These are phyloP conservation scores for Luffa aegyptiaca DNA, from an alignment of 306 rosid species.

Conservation along the genomic window DNA sequence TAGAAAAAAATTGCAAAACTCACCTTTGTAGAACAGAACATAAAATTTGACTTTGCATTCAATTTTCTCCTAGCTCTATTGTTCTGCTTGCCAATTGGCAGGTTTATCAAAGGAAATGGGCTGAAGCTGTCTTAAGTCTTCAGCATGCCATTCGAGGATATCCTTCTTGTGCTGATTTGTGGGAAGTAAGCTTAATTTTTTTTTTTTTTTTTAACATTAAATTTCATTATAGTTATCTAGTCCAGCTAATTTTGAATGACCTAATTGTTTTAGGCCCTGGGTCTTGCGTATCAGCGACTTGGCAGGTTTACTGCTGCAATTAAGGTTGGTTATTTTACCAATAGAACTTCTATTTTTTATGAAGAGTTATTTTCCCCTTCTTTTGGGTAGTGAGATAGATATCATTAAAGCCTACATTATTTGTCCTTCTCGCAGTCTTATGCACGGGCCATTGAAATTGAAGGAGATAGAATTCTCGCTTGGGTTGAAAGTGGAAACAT, in stretches of 20 bases:
- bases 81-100: conserved; percentile 8
- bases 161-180: conserved; percentile 61
- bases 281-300: conserved; percentile 85
- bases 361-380: background rate
- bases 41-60: background rate
- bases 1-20: too few species aligned
- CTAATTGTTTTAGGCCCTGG: conserved; percentile 48
- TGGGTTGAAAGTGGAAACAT: conserved; percentile 85
- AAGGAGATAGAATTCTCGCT: conserved; percentile 45
- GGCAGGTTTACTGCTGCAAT: conserved; percentile 90
- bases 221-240: background rate
- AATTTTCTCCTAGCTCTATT: background rate
- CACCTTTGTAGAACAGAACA: background rate
- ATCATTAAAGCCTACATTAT: conserved; percentile 14
- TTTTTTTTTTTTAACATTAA: background rate
- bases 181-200: conserved; percentile 52
- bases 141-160: conserved; percentile 88
- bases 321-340: conserved; percentile 33
- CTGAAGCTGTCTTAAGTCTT: conserved; percentile 76
- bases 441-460: conserved; percentile 81
- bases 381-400: background rate
- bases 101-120: conserved; percentile 59
- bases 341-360: background rate
- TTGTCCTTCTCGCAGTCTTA: conserved; percentile 50
- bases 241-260: background rate